Base-by-base conservation (phyloP, 148 eudicot genomes). In the Linanthus parryae region DNA sequence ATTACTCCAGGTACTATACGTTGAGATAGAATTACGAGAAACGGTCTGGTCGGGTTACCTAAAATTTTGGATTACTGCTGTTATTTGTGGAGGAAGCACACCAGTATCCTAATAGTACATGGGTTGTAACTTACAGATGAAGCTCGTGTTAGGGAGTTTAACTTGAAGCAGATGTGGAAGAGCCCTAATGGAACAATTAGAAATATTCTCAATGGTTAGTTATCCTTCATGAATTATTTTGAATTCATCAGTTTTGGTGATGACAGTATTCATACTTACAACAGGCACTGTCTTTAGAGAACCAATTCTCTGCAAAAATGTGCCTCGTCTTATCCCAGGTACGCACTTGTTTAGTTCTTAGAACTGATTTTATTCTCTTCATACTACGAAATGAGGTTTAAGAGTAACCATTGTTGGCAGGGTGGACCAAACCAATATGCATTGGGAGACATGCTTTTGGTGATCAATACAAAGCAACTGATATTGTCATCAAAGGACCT, bases 391-490 rank as follows among this genome's bases (percentile, higher is more conserved):
- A 35, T n/a, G 19, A 12, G 19, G 8, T 46, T 11, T 36, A 22
- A 11, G 20, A 26, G 22, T n/a, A 30, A 26, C 19, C 14, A 16
- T 12, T 55, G 11, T 19, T 56, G 6, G 40, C 63, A 81, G 87
- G 82, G 50, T 89, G 97, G 97, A 82, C 84, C 14, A 82, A 77
- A 74, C 91, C 97, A 9, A 85, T 89, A 55, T 89, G 97, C 74
- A 85, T 89, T 51, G 95, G 97, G 65, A 85, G 97, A 48, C 97
- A 89, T 80, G 97, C 97, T 52, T 85, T 85, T 72, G 97, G 95
- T 22, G 97, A 90, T 69, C 97, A 90, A 52, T 90, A 90, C 73
- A 53, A 64, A 64, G 97, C 97, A 50, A 85, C 97, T 61, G 95
- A 90, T 65, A 27, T 77, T 20, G 97, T 90, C 44, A 78, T 90